A percentile compares a stretch with the other conserved stretches of the same genome.
These are phyloP conservation scores for Tricholoma bakamatsutake DNA, from an alignment of 768 basidiomycete genomes.

Conservation along the genomic window DNA sequence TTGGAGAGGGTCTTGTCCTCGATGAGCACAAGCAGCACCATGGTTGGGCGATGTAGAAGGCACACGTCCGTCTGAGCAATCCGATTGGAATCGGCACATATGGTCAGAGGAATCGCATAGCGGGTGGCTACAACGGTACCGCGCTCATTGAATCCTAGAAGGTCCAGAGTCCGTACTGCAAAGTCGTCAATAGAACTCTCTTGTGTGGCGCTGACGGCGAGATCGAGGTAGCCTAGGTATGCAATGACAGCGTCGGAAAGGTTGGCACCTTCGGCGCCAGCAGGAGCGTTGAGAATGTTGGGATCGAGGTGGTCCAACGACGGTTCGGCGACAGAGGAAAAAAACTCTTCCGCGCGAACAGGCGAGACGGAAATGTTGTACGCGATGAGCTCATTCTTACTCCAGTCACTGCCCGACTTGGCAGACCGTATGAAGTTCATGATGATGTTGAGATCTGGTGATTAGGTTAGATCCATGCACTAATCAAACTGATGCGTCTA, in stretches of 20 bases:
- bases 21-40: not conserved
- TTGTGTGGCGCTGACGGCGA: slow-evolving; percentile 2
- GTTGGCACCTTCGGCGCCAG: not conserved
- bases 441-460: too few relatives aligned
- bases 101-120: not conserved
- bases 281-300: slow-evolving; percentile 1
- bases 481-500: too few relatives aligned
- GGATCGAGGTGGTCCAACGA: slow-evolving; percentile 3
- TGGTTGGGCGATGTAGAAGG: not conserved
- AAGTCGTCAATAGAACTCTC: slow-evolving; percentile 7
- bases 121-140: too few relatives aligned
- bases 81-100: not conserved
- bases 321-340: slow-evolving; percentile 7
- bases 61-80: not conserved
- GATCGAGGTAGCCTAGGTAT: slow-evolving; percentile 5
- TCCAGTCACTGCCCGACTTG: too few relatives aligned
- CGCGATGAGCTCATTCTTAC: slow-evolving; percentile 14
- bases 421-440: too few relatives aligned
- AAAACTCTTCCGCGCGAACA: not conserved
- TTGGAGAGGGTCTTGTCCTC: not conserved
- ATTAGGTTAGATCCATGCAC: too few relatives aligned
- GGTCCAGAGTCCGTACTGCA: not conserved
- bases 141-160: too few relatives aligned
- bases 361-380: slow-evolving; percentile 17
- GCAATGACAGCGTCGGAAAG: not conserved